Evolutionary conservation across 2,329 filamentous ascomycete genomes (phyloP).

Genomic region (Botrytis galanthina): DNA sequence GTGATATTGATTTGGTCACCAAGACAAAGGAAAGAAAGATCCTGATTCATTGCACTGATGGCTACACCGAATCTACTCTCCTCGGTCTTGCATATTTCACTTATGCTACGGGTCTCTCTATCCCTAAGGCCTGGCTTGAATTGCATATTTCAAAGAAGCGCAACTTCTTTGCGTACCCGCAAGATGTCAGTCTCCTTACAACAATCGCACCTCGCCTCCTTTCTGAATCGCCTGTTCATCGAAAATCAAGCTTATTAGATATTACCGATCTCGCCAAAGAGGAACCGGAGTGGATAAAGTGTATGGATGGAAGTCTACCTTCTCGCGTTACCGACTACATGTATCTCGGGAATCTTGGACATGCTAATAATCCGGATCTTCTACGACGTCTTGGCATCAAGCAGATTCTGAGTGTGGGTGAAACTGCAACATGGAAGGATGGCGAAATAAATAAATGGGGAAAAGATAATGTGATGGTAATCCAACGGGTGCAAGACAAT

Average conservation of each 20-base stretch:
- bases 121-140: constrained; percentile 83
- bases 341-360: constrained; percentile 89
- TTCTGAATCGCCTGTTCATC: constrained; percentile 60
- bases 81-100: constrained; percentile 89
- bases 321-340: constrained; percentile 89
- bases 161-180: constrained; percentile 95
- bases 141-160: constrained; percentile 77
- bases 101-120: constrained; percentile 78
- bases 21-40: constrained; percentile 55
- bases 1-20: constrained; percentile 53
- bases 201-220: constrained; percentile 74
- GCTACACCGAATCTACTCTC: constrained; percentile 92
- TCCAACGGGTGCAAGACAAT: constrained; percentile 92
- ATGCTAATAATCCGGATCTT: constrained; percentile 90
- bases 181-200: constrained; percentile 80
- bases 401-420: constrained; percentile 88
- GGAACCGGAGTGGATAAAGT: constrained; percentile 76
- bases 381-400: constrained; percentile 76
- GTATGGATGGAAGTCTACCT: constrained; percentile 86
- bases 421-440: constrained; percentile 77
- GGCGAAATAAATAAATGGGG: constrained; percentile 72
- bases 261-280: constrained; percentile 52
- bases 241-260: constrained; percentile 51
- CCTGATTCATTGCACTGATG: constrained; percentile 90
- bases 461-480: constrained; percentile 70